Conservation (phyloP, 108 stramenopile species). For the Conticribra weissflogii region DNA sequence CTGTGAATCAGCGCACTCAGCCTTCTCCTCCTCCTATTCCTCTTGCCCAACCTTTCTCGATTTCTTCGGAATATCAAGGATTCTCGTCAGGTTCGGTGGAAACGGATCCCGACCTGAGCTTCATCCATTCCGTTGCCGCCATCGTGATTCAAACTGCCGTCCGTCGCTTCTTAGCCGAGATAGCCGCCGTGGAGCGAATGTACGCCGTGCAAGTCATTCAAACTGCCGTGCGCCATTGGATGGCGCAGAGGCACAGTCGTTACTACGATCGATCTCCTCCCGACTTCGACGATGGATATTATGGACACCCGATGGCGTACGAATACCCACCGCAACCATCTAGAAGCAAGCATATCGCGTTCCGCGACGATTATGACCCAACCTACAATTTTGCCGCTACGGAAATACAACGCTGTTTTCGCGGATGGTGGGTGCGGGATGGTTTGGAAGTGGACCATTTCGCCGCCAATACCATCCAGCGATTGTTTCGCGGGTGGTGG, state of each 20-base stretch:
- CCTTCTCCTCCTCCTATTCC: too few species aligned
- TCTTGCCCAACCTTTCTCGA: neutral
- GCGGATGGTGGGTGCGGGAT: slow-evolving; percentile 48
- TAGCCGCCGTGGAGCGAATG: slow-evolving; percentile 32
- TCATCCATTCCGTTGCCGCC: slow-evolving; percentile 77
- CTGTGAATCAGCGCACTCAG: too few species aligned
- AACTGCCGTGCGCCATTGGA: slow-evolving; percentile 31
- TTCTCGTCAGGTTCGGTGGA: slow-evolving; percentile 31
- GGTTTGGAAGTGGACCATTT: slow-evolving; percentile 46
- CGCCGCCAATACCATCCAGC: slow-evolving; percentile 77
- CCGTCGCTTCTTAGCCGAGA: slow-evolving; percentile 71
- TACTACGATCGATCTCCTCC: neutral
- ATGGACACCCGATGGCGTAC: neutral
- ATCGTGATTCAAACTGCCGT: slow-evolving; percentile 81
- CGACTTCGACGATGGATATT: slow-evolving; percentile 2
- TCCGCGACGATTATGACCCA: slow-evolving; percentile 32
- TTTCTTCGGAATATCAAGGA: slow-evolving; percentile 1
- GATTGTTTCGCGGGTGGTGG: slow-evolving; percentile 83
- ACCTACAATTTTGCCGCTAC: slow-evolving; percentile 26
- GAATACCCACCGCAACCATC: neutral
- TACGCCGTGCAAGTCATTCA: slow-evolving; percentile 48
- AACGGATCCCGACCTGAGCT: slow-evolving; percentile 45
- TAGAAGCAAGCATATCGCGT: slow-evolving; percentile 35
- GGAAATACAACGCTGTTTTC: slow-evolving; percentile 50
- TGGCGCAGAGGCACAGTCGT: slow-evolving; percentile 20